phyloP scores from a whole-genome alignment of 768 basidiomycete species.

The Auriscalpium microsporum region DNA sequence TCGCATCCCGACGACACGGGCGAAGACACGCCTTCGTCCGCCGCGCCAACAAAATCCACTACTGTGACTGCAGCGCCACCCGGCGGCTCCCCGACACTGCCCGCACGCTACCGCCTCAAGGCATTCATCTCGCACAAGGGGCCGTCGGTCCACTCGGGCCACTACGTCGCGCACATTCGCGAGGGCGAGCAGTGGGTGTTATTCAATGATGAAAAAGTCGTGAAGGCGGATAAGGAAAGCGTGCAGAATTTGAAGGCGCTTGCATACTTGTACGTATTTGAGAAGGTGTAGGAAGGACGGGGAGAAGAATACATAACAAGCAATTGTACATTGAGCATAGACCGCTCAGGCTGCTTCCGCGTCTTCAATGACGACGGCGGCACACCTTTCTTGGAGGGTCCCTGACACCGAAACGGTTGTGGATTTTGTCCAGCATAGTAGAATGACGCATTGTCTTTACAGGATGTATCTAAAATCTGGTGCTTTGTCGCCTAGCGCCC shows the following conservation, averaged over 20 bases:
- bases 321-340: too few species aligned
- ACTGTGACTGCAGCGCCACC: conserved; percentile 16
- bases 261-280: conserved; percentile 93
- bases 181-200: conserved; percentile 67
- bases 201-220: conserved; percentile 96
- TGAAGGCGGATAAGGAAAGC: conserved; percentile 77
- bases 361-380: too few species aligned
- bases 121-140: conserved; percentile 98
- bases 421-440: too few species aligned
- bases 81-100: conserved; percentile 52
- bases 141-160: conserved; percentile 88
- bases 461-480: conserved; percentile 55
- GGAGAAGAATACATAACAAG: too few species aligned
- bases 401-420: too few species aligned
- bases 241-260: conserved; percentile 72
- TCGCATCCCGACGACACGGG: conserved; percentile 84
- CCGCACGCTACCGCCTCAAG: conserved; percentile 73
- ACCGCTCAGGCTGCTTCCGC: too few species aligned
- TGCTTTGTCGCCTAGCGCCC: conserved; percentile 48
- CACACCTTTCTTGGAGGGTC: too few species aligned
- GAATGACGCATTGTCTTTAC: conserved; percentile 10
- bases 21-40: conserved; percentile 34
- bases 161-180: conserved; percentile 81
- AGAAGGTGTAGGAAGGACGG: conserved; percentile 30
- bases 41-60: conserved; percentile 6